These are phyloP conservation scores for Oxytropis ochrocephala DNA, from an alignment of 306 rosid genomes.

Conservation along the genomic window DNA sequence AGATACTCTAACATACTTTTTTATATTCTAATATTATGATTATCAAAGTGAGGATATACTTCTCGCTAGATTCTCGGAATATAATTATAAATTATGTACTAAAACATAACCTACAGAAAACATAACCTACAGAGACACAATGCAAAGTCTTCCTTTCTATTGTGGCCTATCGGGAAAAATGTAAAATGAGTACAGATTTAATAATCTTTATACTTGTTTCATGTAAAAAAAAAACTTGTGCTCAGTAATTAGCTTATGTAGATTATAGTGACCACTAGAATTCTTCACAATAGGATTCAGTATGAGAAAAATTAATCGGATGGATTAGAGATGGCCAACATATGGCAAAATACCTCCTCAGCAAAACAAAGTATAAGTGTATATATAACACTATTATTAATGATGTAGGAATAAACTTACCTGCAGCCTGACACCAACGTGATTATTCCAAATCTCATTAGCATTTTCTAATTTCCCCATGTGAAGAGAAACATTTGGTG, in stretches of 20 bases:
- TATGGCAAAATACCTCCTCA: no score
- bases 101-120: neutral
- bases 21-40: no score
- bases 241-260: conserved; percentile 1
- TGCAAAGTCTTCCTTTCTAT: neutral
- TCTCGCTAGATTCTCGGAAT: neutral
- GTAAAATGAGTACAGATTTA: neutral
- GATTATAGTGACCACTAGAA: neutral
- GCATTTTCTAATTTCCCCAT: conserved; percentile 90
- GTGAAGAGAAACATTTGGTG: conserved; percentile 78
- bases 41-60: neutral
- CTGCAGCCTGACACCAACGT: conserved; percentile 77
- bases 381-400: neutral
- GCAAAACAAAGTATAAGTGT: conserved; percentile 2
- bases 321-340: no score
- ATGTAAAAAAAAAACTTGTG: neutral
- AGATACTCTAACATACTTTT: no score
- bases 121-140: no score
- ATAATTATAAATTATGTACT: neutral
- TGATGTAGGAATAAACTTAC: conserved; percentile 32
- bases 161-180: no score
- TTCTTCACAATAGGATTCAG: neutral
- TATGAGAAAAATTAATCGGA: no score
- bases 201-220: neutral
- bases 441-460: conserved; percentile 78